A percentile compares a stretch with the other conserved stretches of the same genome.
Conservation (phyloP, 2,329 filamentous ascomycete species). For the Colletotrichum melonis region DNA sequence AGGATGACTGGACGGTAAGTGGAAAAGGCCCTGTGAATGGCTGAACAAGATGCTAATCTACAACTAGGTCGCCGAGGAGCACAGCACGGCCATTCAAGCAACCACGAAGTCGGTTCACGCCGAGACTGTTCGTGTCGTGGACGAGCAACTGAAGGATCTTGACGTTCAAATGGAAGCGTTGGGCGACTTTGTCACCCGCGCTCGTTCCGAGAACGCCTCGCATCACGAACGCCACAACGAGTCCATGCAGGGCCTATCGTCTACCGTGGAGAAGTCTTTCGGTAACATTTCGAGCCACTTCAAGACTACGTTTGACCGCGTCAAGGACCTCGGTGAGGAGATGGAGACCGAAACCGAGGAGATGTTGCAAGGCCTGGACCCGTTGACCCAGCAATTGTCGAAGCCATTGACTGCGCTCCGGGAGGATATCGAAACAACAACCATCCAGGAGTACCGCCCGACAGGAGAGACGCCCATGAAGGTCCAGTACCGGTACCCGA, state of each 20-base stretch:
- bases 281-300: constrained; percentile 77
- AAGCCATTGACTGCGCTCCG: constrained; percentile 79
- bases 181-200: constrained; percentile 89
- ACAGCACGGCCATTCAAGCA: constrained; percentile 84
- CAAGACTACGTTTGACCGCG: constrained; percentile 73
- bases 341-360: constrained; percentile 70
- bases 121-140: constrained; percentile 89
- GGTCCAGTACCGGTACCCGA: constrained; percentile 83
- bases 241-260: constrained; percentile 75
- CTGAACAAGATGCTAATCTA: constrained; percentile 43
- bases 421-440: constrained; percentile 71
- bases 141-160: constrained; percentile 88
- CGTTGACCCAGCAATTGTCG: constrained; percentile 70
- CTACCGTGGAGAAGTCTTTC: constrained; percentile 79
- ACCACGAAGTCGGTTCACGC: constrained; percentile 90
- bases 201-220: constrained; percentile 81
- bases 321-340: constrained; percentile 75
- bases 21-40: constrained; percentile 63
- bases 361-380: constrained; percentile 70
- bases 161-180: constrained; percentile 89
- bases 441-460: constrained; percentile 82
- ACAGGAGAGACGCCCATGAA: constrained; percentile 91
- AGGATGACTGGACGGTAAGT: constrained; percentile 86
- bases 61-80: constrained; percentile 75
- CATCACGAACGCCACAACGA: constrained; percentile 78